Conservation (phyloP, 371 early-diverging fungal genomes). For the Mucor indicus region DNA sequence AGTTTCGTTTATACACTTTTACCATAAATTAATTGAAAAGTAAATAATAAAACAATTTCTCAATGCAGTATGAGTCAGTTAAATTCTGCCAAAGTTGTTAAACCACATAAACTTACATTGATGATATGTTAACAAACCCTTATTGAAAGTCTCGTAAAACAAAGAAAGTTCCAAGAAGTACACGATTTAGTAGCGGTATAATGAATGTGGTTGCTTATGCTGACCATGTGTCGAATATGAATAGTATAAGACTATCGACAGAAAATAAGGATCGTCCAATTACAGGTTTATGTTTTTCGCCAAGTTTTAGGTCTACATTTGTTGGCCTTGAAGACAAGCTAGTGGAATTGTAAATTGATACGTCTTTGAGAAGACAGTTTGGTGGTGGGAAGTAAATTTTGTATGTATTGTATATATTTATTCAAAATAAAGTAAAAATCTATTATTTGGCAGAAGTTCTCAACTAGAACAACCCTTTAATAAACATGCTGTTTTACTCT, state of each 20-base stretch:
- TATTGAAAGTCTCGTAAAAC: constrained; percentile 42
- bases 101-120: no score
- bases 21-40: no score
- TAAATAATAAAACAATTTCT: no score
- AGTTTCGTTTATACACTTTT: not conserved
- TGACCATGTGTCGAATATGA: constrained; percentile 79
- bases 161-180: constrained; percentile 77
- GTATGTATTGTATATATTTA: no score
- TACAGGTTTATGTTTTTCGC: constrained; percentile 27
- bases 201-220: constrained; percentile 77
- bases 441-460: constrained; percentile 7
- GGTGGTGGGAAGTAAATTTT: no score
- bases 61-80: no score
- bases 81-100: no score
- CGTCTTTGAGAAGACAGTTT: constrained; percentile 19
- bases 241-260: constrained; percentile 51
- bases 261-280: constrained; percentile 27
- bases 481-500: not conserved
- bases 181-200: constrained; percentile 77
- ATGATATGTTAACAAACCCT: no score
- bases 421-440: no score
- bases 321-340: constrained; percentile 26
- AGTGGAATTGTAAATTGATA: constrained; percentile 22
- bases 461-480: constrained; percentile 1
- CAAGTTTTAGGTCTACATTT: constrained; percentile 18